These are phyloP conservation scores for Euphorbia schlechtendalii DNA, from an alignment of 441 rosid species.

Conservation along the genomic window DNA sequence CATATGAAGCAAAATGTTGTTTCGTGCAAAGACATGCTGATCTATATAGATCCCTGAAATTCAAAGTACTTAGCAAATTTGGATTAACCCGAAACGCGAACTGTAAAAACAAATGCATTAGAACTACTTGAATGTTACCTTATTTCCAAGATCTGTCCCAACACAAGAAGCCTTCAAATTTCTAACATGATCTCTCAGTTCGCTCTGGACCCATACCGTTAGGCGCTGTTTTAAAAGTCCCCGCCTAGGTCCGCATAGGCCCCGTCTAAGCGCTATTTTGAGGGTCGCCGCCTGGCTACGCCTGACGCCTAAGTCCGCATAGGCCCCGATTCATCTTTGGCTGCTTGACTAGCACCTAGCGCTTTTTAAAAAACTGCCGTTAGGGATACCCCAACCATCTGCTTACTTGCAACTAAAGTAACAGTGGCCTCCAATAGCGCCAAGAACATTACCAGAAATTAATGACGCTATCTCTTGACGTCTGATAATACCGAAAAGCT, in stretches of 20 bases:
- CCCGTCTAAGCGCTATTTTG: no score
- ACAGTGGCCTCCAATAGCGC: slow-evolving; percentile 67
- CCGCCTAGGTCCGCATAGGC: no score
- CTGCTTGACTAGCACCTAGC: no score
- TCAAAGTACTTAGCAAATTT: slow-evolving; percentile 13
- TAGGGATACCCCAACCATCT: slow-evolving; percentile 95
- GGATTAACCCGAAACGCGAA: slow-evolving; percentile 6
- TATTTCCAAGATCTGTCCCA: slow-evolving; percentile 96
- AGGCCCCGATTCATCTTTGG: no score
- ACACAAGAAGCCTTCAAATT: slow-evolving; percentile 96
- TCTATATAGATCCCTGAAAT: slow-evolving; percentile 87
- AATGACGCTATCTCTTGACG: slow-evolving; percentile 98
- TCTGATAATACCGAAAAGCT: slow-evolving; percentile 31
- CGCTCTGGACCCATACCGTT: slow-evolving; percentile 93
- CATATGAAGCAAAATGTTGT: slow-evolving; percentile 96
- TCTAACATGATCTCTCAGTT: slow-evolving; percentile 65
- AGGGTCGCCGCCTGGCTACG: no score
- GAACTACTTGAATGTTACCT: slow-evolving; percentile 41
- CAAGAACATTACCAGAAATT: slow-evolving; percentile 92
- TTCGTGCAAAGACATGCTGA: slow-evolving; percentile 92
- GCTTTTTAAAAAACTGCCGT: no score
- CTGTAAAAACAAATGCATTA: not conserved
- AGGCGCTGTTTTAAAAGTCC: no score
- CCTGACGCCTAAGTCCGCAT: no score
- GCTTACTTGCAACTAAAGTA: slow-evolving; percentile 80